Base-by-base conservation (phyloP, 495 filamentous ascomycete species). In the Cercophora newfieldiana region DNA sequence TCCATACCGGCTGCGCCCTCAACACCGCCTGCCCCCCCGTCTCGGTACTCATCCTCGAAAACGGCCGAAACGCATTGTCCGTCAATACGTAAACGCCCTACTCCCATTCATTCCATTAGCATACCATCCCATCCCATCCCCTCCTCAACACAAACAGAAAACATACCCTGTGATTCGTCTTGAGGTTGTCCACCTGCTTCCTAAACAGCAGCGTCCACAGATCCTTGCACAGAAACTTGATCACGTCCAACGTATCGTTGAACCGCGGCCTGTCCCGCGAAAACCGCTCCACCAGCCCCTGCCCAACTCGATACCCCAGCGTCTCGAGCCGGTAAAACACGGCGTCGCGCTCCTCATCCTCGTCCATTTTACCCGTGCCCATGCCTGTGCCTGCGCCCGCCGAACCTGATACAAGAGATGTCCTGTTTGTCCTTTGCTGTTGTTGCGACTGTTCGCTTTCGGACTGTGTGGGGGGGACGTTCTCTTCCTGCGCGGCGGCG, bases 191-290 rank as follows among this genome's bases (percentile, higher is more conserved):
- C 70, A 98, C 89, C 78, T 97, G 95, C 78, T 99, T 99, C 75
- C 92, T 83, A 78, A 97, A 99, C 31, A 97, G 85, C 48, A 97
- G 83, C 56, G 87, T 91, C 95, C 95, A 99, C 50, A 99, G 79
- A 74, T 99, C 96, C 77, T 98, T 99, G 84, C 95, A 99, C 33
- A 98, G 84, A 74, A 98, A 98, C 77, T 99, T 99, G 74, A 99
- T 98, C 28, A 91, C 89, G 71, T 95, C 92, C 22, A 96, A 84
- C 31, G 91, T 92, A 77, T 95, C 91, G 26, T 86, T 88, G 77
- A 96, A 95, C 51, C 93, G 89, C 49, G 95, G 91, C 51, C 92
- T 83, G 75, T 97, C 91, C 66, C 89, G 85, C 47, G 92, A 92
- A 81, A 98, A 97, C 93, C 94, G 85, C 79, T 99, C 95, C 18